Percentiles rank a stretch among this genome's conserved stretches.
phyloP scores from a whole-genome alignment of 192 early-diverging fungal species.

The Backusella australiensis region DNA sequence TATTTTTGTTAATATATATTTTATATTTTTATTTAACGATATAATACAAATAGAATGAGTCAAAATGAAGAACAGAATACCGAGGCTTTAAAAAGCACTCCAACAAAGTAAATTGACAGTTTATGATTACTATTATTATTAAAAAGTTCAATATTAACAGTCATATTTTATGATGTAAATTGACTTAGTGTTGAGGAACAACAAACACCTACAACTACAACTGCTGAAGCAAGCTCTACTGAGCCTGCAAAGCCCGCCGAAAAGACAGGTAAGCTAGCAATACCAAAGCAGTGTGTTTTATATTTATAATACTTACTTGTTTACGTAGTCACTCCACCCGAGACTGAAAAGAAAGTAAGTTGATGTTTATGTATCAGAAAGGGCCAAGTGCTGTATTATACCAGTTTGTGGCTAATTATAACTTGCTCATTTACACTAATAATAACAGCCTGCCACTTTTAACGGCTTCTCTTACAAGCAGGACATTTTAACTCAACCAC shows the following conservation, averaged over 20 bases:
- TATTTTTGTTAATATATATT: background rate
- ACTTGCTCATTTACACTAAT: background rate
- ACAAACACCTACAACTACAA: background rate
- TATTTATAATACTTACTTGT: background rate
- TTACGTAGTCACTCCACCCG: background rate
- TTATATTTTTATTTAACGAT: background rate
- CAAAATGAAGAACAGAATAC: background rate
- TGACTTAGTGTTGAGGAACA: background rate
- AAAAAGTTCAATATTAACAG: background rate
- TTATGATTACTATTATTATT: background rate
- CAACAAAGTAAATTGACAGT: background rate
- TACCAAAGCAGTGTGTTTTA: background rate
- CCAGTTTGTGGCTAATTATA: background rate
- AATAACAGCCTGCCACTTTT: background rate
- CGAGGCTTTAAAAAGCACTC: constrained; percentile 3
- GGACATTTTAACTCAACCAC: constrained; percentile 35
- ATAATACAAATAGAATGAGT: background rate
- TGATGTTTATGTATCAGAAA: background rate
- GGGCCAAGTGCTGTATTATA: no score
- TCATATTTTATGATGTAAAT: background rate
- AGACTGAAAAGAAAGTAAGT: constrained; percentile 1
- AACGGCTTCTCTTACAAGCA: background rate
- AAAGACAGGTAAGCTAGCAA: background rate
- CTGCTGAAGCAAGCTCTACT: background rate
- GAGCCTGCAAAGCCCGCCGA: background rate